Base-by-base conservation (phyloP, 2,329 filamentous ascomycete genomes). In the Daldinia sp. region DNA sequence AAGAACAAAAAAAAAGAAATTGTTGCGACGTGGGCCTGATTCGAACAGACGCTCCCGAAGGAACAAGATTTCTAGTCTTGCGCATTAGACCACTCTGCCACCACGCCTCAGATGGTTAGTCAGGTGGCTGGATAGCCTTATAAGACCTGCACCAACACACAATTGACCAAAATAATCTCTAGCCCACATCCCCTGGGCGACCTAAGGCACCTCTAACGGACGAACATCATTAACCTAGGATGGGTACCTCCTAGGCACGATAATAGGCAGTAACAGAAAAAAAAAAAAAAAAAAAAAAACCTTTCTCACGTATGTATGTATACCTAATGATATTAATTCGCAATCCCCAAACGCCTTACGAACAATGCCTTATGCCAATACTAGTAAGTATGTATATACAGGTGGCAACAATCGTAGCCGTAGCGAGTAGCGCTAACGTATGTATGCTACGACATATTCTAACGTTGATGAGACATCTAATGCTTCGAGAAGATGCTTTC, bases 281-380 rank as follows among this genome's bases (percentile, higher is more conserved):
- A 17, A 9, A 9, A 41, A 41, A 19, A 17, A 19, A 13, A 17
- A n/a, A n/a, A n/a, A n/a, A n/a, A n/a, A n/a, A n/a, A n/a, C n/a
- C n/a, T n/a, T n/a, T n/a, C 13, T 5, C 17, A 19, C 19, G 23
- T 30, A 11, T 17, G 32, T 61, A 64, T 37, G 17, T 51, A 45
- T 61, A 64, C n/a, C n/a, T n/a, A n/a, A n/a, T n/a, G n/a, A n/a
- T 43, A 49, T 63, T 30, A 63, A 66, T 66, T 60, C 35, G 52
- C 41, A 54, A 57, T 30, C 37, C 59, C 60, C 23, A 53, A 63
- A 67, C 64, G 64, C 64, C 61, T 54, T 56, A 61, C 53, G 53
- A 50, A 56, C 39, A 37, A 61, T 61, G 57, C 64, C 50, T 57
- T 58, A 61, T 59, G 61, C 61, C 53, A 35, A 59, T 64, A 61